Base-by-base conservation (phyloP, 2,329 filamentous ascomycete genomes). In the Uncinocarpus reesii region DNA sequence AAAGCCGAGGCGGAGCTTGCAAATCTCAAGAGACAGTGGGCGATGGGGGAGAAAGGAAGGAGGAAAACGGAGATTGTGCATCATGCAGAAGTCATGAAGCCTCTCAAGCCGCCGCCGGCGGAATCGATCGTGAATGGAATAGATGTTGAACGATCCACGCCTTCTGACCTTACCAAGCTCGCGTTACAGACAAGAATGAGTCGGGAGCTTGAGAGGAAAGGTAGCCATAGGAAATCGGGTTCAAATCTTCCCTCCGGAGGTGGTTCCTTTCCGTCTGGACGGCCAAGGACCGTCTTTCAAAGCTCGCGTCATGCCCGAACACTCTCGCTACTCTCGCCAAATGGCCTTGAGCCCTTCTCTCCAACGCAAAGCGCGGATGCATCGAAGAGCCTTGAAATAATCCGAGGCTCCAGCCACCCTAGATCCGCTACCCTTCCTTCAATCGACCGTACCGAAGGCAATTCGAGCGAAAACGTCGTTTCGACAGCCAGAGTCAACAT, bases 21-120 rank as follows among this genome's bases (percentile, higher is more conserved):
- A 40, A 77, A 72, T 35, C 72, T 98, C 53, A 96, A 95, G 72
- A 83, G 78, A 59, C 83, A 88, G 65, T 96, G 86, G 83, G 78
- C 85, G 1, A 69, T 73, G 11, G 80, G 88, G 52, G 88, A 95
- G 62, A 80, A 79, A 40, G 77, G 79, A 51, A 86, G 80, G 67
- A 90, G 90, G 67, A 77, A 80, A 50, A 79, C 79, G 2, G 79
- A 87, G 52, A 74, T 78, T 43, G 77, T 73, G 54, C 71, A 74
- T 48, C 75, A 75, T 50, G 65, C 70, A 13, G 81, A 84, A 51
- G 77, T 74, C 5, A 63, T 83, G 57, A 76, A 79, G 51, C 69
- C 77, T 8, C 56, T 81, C 47, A 74, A 56, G 65, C 76, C 63
- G 59, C 18, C 46, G 45, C 20, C 43, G 23, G 28, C 47, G 23